phyloP scores from a whole-genome alignment of 2,329 filamentous ascomycete species.

The Tothia fuscella region DNA sequence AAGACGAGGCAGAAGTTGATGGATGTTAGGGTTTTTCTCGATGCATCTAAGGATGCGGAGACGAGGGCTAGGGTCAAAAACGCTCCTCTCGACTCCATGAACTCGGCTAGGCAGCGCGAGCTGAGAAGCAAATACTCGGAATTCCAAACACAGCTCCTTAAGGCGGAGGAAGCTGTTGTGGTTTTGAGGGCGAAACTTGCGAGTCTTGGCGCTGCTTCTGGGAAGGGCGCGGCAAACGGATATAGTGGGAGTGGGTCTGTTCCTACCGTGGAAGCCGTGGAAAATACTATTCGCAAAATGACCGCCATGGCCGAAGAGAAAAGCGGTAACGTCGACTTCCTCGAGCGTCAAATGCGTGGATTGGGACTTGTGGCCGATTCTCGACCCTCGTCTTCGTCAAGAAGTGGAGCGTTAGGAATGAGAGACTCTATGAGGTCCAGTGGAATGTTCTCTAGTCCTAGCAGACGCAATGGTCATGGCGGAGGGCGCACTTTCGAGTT shows the following conservation, averaged over 20 bases:
- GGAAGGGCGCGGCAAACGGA: constrained; percentile 38
- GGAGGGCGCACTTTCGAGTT: no score
- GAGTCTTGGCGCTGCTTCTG: no score
- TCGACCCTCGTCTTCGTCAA: no score
- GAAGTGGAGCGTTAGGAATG: background rate
- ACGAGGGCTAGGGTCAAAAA: constrained; percentile 51
- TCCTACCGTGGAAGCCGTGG: constrained; percentile 84
- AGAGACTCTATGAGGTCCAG: background rate
- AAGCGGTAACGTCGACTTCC: constrained; percentile 78
- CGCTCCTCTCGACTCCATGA: constrained; percentile 72
- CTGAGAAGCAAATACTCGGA: constrained; percentile 63
- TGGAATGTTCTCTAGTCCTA: no score
- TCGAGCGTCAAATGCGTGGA: constrained; percentile 77
- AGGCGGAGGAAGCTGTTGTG: constrained; percentile 69
- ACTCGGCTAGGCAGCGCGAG: constrained; percentile 71
- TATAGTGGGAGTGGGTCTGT: constrained; percentile 26
- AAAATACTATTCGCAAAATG: constrained; percentile 86
- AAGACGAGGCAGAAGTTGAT: constrained; percentile 44
- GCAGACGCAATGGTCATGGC: no score
- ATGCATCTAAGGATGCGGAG: constrained; percentile 55
- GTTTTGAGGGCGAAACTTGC: constrained; percentile 70
- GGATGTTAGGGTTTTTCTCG: constrained; percentile 66
- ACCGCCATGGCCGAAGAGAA: constrained; percentile 84
- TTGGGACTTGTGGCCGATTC: constrained; percentile 31
- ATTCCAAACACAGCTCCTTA: constrained; percentile 61